Evolutionary conservation across 164 flowering plant species (phyloP), one percentile per base, ranked within the genome.

Genomic region (Liquidambar formosana): DNA sequence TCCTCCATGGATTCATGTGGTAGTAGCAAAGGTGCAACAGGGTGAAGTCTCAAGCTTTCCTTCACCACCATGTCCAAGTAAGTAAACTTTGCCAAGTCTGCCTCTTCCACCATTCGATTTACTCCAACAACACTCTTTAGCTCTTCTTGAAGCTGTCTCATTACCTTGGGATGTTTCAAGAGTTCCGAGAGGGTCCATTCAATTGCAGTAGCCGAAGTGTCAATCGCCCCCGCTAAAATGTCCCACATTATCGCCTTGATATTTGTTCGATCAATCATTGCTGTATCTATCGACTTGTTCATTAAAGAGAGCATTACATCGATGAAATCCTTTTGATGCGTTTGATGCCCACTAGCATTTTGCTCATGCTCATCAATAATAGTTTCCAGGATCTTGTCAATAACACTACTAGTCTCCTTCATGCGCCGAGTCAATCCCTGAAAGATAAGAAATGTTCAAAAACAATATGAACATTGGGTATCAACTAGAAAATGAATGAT

Each of bases 331-430:
- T 2, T 65, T 4, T 25, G 41, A 0, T 60, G 15, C 4, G 14
- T 23, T n/a, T 66, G 3, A 5, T 22, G 5, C 12, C 25, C 6
- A 2, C 25, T 47, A 13, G 22, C 41, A 10, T 64, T 33, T 49
- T 52, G 65, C 18, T 44, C 16, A 43, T 70, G 77, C 10, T 75
- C 73, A 25, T 70, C 67, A 9, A 70, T 65, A n/a, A 74, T 60
- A n/a, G 28, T 69, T 18, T 74, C 73, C 25, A 75, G 18, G 4
- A 65, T 21, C 8, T 33, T 47, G 10, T 75, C 73, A 0, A 60
- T 1, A 1, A 19, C 63, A 12, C 51, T 51, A 27, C n/a, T 45
- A 1, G 53, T 15, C 0, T 47, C 45, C 59, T 66, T 75, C 52
- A 61, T 53, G 4, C 67, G 58, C 5, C 59, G 18, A 22, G 6